These are phyloP conservation scores for Harringtonia aguacate DNA, from an alignment of 2,329 filamentous ascomycete genomes.

Conservation along the genomic window DNA sequence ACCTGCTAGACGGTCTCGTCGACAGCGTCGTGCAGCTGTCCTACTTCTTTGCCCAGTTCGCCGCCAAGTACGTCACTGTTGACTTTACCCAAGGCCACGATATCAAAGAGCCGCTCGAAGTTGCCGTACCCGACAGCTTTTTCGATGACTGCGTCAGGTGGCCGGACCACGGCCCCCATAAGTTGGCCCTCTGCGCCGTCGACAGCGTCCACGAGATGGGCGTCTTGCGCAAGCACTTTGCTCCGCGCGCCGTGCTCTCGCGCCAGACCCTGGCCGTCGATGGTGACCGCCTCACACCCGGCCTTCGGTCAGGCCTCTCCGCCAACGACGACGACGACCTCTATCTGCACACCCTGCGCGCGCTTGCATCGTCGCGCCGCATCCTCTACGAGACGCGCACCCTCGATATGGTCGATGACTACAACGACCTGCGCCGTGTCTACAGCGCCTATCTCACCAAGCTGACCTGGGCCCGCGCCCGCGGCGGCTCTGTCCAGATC, in stretches of 20 bases:
- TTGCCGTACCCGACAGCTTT: neutral
- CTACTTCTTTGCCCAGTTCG: neutral
- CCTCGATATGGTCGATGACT: neutral
- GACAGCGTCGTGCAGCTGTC: neutral
- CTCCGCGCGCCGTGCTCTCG: neutral
- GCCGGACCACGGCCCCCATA: neutral
- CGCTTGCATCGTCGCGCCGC: neutral
- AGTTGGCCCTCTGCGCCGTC: neutral
- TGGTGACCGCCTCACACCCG: neutral
- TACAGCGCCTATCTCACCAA: neutral
- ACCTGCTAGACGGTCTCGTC: neutral
- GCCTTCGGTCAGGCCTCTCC: neutral
- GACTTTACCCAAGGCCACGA: neutral
- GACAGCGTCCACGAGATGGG: neutral
- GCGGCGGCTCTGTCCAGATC: neutral
- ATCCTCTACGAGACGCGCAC: neutral
- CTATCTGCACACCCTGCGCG: neutral
- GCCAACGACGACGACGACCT: neutral
- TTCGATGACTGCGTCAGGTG: neutral
- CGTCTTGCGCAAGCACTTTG: neutral
- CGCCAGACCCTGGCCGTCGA: neutral
- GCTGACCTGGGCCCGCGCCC: neutral
- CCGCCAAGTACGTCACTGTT: neutral
- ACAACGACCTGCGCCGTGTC: neutral
- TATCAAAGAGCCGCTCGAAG: neutral